Evolutionary conservation across 305 asterid species (phyloP).

Genomic region (Fraxinus angustifolia): DNA sequence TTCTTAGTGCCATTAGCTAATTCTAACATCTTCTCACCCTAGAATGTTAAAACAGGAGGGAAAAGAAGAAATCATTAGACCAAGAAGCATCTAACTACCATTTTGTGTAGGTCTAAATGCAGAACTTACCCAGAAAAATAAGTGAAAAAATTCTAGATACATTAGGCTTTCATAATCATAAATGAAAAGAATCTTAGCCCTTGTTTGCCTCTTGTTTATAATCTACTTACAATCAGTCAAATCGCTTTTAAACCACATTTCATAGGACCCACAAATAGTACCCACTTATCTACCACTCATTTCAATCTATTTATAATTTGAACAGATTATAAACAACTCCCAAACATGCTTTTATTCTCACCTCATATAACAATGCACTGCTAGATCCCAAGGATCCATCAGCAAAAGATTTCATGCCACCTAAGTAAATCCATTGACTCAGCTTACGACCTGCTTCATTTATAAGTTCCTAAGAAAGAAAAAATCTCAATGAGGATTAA

Average conservation of each 20-base stretch:
- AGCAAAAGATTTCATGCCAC: slow-evolving; percentile 85
- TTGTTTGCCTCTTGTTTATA: not conserved
- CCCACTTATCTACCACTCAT: not conserved
- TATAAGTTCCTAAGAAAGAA: slow-evolving; percentile 49
- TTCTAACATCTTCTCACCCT: slow-evolving; percentile 9
- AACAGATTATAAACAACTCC: not conserved
- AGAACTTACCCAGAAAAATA: not conserved
- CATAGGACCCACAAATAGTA: not conserved
- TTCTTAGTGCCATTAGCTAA: slow-evolving; percentile 21
- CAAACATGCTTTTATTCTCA: slow-evolving; percentile 22
- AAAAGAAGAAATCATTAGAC: slow-evolving; percentile 6
- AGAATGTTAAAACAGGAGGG: not conserved
- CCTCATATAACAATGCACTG: slow-evolving; percentile 86
- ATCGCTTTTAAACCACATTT: not conserved
- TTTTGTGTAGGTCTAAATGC: not conserved
- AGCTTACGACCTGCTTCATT: slow-evolving; percentile 54
- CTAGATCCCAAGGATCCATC: slow-evolving; percentile 98
- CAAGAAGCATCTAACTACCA: slow-evolving; percentile 8
- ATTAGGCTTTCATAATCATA: slow-evolving; percentile 1
- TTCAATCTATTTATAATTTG: not conserved
- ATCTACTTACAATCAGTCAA: not conserved
- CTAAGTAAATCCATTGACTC: slow-evolving; percentile 87
- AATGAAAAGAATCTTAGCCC: slow-evolving; percentile 1
- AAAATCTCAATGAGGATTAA: slow-evolving; percentile 1
- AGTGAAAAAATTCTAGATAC: not conserved